phyloP scores from a whole-genome alignment of 345 rosid species.

The Angophora floribunda region DNA sequence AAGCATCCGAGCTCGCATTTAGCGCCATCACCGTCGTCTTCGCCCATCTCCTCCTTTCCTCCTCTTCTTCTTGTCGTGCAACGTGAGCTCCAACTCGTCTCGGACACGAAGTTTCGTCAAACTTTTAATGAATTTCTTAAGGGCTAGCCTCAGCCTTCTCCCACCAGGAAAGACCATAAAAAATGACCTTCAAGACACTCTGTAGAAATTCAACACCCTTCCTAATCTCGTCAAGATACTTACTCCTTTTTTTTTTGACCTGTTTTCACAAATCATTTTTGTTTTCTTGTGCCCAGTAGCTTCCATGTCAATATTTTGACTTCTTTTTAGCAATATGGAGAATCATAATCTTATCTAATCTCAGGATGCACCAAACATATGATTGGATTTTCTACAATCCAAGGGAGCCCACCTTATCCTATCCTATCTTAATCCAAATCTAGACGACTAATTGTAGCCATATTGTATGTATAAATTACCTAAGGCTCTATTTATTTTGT shows the following conservation, averaged over 20 bases:
- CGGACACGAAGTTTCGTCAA: too few species aligned
- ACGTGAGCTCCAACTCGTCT: too few species aligned
- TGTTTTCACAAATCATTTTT: conserved; percentile 23
- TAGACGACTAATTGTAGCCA: fast-evolving
- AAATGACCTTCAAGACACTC: conserved; percentile 49
- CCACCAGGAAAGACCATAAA: conserved; percentile 49
- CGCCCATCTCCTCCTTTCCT: neutral
- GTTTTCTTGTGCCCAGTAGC: conserved; percentile 1
- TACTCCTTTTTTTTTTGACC: conserved; percentile 53
- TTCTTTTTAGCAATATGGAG: conserved; percentile 24
- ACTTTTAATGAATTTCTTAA: conserved; percentile 22
- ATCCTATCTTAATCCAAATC: too few species aligned
- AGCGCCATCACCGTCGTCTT: neutral
- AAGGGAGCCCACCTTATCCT: neutral
- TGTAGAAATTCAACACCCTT: conserved; percentile 62
- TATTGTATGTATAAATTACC: neutral
- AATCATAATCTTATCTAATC: conserved; percentile 15
- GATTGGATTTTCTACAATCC: too few species aligned
- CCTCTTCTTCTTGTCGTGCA: too few species aligned
- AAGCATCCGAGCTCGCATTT: neutral
- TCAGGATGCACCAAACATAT: neutral
- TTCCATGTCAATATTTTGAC: conserved; percentile 1
- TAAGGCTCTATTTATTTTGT: too few species aligned
- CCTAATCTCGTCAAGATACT: conserved; percentile 62
- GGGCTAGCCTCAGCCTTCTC: conserved; percentile 27